Base-by-base conservation (phyloP, 2,329 filamentous ascomycete genomes). In the Gyromitra esculenta region DNA sequence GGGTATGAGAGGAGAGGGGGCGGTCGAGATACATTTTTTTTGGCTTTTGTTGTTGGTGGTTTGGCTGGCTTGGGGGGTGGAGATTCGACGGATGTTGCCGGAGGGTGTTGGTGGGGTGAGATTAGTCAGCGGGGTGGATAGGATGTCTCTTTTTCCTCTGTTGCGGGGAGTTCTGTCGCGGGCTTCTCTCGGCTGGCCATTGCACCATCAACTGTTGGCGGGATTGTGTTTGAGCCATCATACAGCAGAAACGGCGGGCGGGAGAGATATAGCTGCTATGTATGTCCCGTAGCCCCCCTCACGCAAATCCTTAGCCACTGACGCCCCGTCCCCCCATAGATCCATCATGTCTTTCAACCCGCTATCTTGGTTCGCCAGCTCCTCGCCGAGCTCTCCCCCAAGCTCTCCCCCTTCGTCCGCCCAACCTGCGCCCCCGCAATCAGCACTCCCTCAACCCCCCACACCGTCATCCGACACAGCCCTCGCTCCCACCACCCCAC, bases 341-440 rank as follows among this genome's bases (percentile, higher is more conserved):
- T 31, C 50, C 43, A 60, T 13, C 39, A 76, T 76, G 74, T 31
- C 74, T 3, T 69, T 74, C 70, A 76, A 68, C 13, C 74, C 69
- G 8, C 56, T 73, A 15, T 76, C 74, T 6, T 76, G 74, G 74
- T 64, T 76, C n/a, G 39, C 9, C 62, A 21, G 5, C 13, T 37
- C 62, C 70, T 8, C 50, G 7, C 39, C 60, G 6, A 39, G 25
- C 43, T 37, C 37, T 31, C 50, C 21, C 5, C 9, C 41, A 2
- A 15, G 7, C 35, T 31, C 35, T 18, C 41, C 50, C 54, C 54
- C 25, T 39, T 37, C 21, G 5, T 13, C 70, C 4, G n/a, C 54
- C 13, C n/a, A 63, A 3, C 8, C 69, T 2, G 31, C 37, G 21
- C 31, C 66, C 35, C 1, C 48, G 45, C 5, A 56, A 5, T 15